Evolutionary conservation across 2,329 filamentous ascomycete genomes (phyloP).

Genomic region (Aspergillus flavus): DNA sequence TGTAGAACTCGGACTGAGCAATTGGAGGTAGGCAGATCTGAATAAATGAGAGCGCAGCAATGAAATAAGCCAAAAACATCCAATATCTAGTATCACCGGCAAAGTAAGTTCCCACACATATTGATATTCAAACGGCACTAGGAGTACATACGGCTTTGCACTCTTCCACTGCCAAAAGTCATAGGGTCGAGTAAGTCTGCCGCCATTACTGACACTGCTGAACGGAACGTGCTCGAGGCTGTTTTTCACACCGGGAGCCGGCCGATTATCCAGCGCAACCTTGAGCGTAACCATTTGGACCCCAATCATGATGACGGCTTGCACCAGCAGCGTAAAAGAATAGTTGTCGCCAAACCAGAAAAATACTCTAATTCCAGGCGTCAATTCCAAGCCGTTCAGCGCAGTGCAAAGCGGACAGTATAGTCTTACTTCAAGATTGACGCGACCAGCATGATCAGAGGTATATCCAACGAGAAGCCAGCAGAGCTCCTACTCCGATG

Average conservation of each 20-base stretch:
- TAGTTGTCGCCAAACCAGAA: slow-evolving; percentile 68
- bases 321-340: slow-evolving; percentile 59
- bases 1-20: slow-evolving; percentile 45
- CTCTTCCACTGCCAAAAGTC: slow-evolving; percentile 66
- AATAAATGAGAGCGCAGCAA: slow-evolving; percentile 50
- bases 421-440: slow-evolving; percentile 61
- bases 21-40: slow-evolving; percentile 57
- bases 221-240: slow-evolving; percentile 47
- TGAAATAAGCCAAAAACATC: slow-evolving; percentile 59
- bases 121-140: not conserved
- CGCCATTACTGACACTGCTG: slow-evolving; percentile 28
- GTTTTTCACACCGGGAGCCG: slow-evolving; percentile 41
- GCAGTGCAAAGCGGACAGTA: not conserved
- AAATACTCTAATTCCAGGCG: slow-evolving; percentile 52
- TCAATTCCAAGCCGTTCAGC: slow-evolving; percentile 3
- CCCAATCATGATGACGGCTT: slow-evolving; percentile 62
- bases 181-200: slow-evolving; percentile 53
- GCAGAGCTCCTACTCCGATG: slow-evolving; percentile 61
- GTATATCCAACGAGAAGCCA: slow-evolving; percentile 68
- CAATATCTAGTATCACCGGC: slow-evolving; percentile 50
- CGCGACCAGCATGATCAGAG: slow-evolving; percentile 67
- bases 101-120: slow-evolving; percentile 12
- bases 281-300: slow-evolving; percentile 63
- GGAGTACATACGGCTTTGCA: slow-evolving; percentile 51
- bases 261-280: slow-evolving; percentile 62